Base-by-base conservation (phyloP, 495 filamentous ascomycete species). In the Lasiosphaeriaceae sp. region DNA sequence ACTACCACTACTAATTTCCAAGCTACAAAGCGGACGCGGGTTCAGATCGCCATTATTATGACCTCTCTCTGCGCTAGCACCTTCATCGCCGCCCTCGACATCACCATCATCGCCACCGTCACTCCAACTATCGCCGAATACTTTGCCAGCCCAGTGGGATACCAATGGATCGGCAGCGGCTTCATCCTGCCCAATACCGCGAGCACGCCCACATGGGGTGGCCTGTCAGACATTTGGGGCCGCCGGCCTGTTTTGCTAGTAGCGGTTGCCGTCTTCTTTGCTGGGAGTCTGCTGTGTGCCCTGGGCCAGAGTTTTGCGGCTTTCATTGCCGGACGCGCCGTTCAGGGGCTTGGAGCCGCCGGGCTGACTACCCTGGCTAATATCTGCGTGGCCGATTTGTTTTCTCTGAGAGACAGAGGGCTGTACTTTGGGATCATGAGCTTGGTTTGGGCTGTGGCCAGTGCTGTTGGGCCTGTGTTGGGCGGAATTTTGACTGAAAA, bases 201-300 rank as follows among this genome's bases (percentile, higher is more conserved):
- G 6, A 80, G 78, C 26, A 83, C 82, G 11, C 87, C 88, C 1
- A 72, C 83, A 29, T 91, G 88, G 87, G 89, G 87, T n/a, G 88
- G 88, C 60, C 65, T 90, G 44, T 83, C 80, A 58, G 90, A 94
- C 63, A 91, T 93, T 52, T 93, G 83, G 77, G 90, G 90, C 4
- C 82, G 90, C 43, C 93, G 92, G 63, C 83, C 80, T 8, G 84
- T 92, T 52, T 73, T 94, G 35, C 72, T 95, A 12, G 46, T 83
- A 11, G 86, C 89, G 26, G 86, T 84, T 39, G 68, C 79, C 17
- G 63, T 88, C 26, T 95, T 95, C 76, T 79, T 92, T 41, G 68
- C 87, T 22, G 88, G 84, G 11, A 88, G 83, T 63, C 71, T 93
- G 54, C 76, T 93, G 31, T 85, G 86, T 50, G 90, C 81, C 1